Evolutionary conservation across 1,139 yeast species (phyloP).

Genomic region (Kurtzmaniella quercitrusa): DNA sequence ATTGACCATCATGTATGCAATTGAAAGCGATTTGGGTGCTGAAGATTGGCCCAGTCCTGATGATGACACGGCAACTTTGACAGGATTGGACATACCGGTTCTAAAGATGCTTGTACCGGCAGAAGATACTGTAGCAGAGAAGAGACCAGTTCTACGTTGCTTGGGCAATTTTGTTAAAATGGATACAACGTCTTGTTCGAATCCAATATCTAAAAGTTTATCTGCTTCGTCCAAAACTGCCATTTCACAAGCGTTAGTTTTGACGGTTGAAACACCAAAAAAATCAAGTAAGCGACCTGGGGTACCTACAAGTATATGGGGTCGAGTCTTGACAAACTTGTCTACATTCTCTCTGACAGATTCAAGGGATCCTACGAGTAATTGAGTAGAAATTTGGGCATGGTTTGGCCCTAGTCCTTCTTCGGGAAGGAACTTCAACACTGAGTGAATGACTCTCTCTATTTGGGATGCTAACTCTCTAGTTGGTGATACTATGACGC

Average conservation of each 20-base stretch:
- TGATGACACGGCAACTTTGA: constrained; percentile 71
- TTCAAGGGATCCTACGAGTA: constrained; percentile 74
- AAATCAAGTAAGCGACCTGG: constrained; percentile 89
- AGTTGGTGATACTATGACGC: constrained; percentile 81
- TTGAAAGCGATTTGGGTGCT: constrained; percentile 61
- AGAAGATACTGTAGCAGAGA: constrained; percentile 84
- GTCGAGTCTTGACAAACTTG: constrained; percentile 45
- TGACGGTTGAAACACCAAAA: constrained; percentile 46
- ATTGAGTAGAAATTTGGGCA: constrained; percentile 52
- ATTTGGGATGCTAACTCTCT: constrained; percentile 89
- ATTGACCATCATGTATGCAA: constrained; percentile 57
- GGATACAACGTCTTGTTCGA: constrained; percentile 61
- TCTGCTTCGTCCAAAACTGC: constrained; percentile 93
- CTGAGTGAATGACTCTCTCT: constrained; percentile 55
- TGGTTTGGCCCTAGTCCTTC: constrained; percentile 7
- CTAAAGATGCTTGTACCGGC: constrained; percentile 69
- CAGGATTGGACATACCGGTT: constrained; percentile 88
- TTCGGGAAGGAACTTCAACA: constrained; percentile 60
- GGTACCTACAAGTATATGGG: constrained; percentile 83
- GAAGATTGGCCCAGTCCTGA: constrained; percentile 9
- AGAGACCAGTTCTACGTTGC: constrained; percentile 89
- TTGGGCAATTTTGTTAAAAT: constrained; percentile 72
- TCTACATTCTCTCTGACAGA: constrained; percentile 73
- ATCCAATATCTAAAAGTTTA: constrained; percentile 74
- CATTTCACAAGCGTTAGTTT: constrained; percentile 61